phyloP scores from a whole-genome alignment of 345 rosid species.

The Psidium guajava region DNA sequence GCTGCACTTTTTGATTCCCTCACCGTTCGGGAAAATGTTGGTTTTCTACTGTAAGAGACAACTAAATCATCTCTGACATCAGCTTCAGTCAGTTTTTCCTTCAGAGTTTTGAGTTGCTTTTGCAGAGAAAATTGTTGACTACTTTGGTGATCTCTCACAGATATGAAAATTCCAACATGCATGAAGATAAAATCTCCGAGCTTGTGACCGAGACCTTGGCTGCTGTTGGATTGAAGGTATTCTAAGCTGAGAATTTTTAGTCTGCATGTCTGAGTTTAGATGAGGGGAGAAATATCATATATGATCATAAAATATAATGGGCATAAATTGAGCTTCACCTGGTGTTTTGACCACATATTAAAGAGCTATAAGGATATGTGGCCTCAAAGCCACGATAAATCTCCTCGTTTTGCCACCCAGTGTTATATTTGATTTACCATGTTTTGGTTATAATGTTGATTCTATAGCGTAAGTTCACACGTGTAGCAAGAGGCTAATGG shows the following conservation, averaged over 20 bases:
- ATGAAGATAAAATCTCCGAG: slow-evolving; percentile 62
- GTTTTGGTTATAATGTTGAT: background rate
- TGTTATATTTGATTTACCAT: background rate
- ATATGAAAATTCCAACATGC: slow-evolving; percentile 74
- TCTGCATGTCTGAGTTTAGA: background rate
- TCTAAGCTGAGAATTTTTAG: background rate
- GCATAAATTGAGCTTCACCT: background rate
- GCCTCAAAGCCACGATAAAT: background rate
- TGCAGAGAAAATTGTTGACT: background rate
- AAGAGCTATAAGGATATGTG: background rate
- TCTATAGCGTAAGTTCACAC: background rate
- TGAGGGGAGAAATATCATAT: background rate
- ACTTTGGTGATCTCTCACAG: slow-evolving; percentile 19
- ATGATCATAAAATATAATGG: background rate
- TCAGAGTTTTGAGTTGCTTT: background rate
- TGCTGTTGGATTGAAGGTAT: slow-evolving; percentile 92
- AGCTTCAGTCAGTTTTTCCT: background rate
- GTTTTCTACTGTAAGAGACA: slow-evolving; percentile 81
- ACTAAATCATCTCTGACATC: background rate
- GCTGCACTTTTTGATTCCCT: slow-evolving; percentile 97
- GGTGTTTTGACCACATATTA: background rate
- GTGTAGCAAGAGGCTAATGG: background rate
- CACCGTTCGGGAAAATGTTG: slow-evolving; percentile 95
- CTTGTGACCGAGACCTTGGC: slow-evolving; percentile 87
- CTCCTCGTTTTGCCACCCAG: background rate